Evolutionary conservation across 1,139 yeast genomes (phyloP).

Genomic region (Candida glucosophila): DNA sequence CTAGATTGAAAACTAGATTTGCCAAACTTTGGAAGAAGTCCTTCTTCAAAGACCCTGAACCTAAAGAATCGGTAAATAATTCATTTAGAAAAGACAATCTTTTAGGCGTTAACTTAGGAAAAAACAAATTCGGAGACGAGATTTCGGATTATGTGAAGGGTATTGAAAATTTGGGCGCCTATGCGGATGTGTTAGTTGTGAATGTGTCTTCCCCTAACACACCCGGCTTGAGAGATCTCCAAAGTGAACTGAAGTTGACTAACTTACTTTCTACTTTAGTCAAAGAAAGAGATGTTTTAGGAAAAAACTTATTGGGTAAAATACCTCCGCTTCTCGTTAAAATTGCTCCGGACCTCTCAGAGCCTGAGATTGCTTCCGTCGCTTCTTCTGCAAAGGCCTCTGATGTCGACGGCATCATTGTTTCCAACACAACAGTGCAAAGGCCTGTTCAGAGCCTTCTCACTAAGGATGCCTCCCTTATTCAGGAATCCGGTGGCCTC

Average conservation of each 20-base stretch:
- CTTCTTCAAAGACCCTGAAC: constrained; percentile 11
- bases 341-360: constrained; percentile 87
- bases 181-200: constrained; percentile 82
- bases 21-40: constrained; percentile 23
- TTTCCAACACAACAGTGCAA: constrained; percentile 84
- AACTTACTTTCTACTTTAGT: constrained; percentile 59
- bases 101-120: constrained; percentile 81
- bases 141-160: constrained; percentile 80
- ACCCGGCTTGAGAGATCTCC: constrained; percentile 86
- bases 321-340: constrained; percentile 79
- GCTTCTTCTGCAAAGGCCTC: constrained; percentile 74
- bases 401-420: constrained; percentile 82
- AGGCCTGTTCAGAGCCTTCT: constrained; percentile 52
- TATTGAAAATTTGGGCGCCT: constrained; percentile 69
- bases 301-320: constrained; percentile 28
- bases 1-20: constrained; percentile 56
- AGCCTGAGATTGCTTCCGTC: constrained; percentile 72
- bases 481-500: constrained; percentile 72
- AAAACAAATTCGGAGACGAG: constrained; percentile 88
- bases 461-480: constrained; percentile 34
- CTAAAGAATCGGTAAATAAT: constrained; percentile 18
- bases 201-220: constrained; percentile 97
- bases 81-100: constrained; percentile 59
- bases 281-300: constrained; percentile 43
- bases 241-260: constrained; percentile 65